These are phyloP conservation scores for Meira nashicola DNA, from an alignment of 1,284 basidiomycete species.

Conservation along the genomic window DNA sequence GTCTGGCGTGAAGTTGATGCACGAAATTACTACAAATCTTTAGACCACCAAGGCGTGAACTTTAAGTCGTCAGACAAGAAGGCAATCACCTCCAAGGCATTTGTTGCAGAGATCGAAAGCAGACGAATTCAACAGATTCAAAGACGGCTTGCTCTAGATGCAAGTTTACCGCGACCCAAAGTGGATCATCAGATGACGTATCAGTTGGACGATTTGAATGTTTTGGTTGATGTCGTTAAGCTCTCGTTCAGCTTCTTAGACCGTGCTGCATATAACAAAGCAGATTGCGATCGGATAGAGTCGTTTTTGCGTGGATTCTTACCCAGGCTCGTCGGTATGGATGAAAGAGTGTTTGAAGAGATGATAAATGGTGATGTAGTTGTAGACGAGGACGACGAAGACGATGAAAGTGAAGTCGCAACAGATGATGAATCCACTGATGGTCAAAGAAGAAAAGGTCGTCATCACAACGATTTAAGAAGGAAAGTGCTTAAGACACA, in stretches of 20 bases:
- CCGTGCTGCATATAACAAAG: slow-evolving; percentile 66
- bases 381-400: slow-evolving; percentile 24
- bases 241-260: slow-evolving; percentile 86
- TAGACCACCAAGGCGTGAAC: slow-evolving; percentile 90
- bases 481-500: slow-evolving; percentile 34
- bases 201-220: slow-evolving; percentile 70
- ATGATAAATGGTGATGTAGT: slow-evolving; percentile 30
- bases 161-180: slow-evolving; percentile 38
- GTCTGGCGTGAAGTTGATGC: slow-evolving; percentile 96
- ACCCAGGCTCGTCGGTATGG: slow-evolving; percentile 73
- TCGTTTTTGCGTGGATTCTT: slow-evolving; percentile 79
- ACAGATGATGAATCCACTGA: slow-evolving; percentile 54
- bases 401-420: slow-evolving; percentile 60
- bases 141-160: slow-evolving; percentile 38
- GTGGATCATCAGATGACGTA: slow-evolving; percentile 68
- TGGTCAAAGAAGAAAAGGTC: slow-evolving; percentile 21
- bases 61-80: slow-evolving; percentile 98
- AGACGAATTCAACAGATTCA: slow-evolving; percentile 69
- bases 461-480: slow-evolving; percentile 30
- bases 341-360: slow-evolving; percentile 58
- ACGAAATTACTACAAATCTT: slow-evolving; percentile 84
- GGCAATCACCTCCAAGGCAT: slow-evolving; percentile 79
- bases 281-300: slow-evolving; percentile 79
- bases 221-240: slow-evolving; percentile 82
- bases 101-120: slow-evolving; percentile 81